Base-by-base conservation (phyloP, 2,329 filamentous ascomycete genomes). In the Herpotrichia juniperi region DNA sequence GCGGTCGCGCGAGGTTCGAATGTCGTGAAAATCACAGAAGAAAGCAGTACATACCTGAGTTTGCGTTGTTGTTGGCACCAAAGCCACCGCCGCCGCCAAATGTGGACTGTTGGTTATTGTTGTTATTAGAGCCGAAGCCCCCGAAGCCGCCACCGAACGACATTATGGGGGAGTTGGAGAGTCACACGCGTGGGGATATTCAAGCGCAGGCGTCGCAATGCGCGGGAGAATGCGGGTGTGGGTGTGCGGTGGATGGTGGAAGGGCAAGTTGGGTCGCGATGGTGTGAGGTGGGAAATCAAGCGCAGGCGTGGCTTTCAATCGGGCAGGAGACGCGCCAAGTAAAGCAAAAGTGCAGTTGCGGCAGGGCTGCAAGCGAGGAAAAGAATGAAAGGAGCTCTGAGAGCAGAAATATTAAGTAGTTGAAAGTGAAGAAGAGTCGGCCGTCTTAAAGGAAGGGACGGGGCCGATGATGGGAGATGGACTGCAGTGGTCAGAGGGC, bases 21-120 rank as follows among this genome's bases (percentile, higher is more conserved):
- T 51, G 50, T 51, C 26, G 48, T 42, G 14, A 43, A 19, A 58
- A 55, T 40, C 11, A 39, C 56, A 61, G 46, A 51, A 49, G 57
- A 58, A 59, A 62, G 42, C 51, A 24, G 54, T 63, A 80, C 82
- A 70, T 84, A 87, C 85, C 83, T 74, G 79, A 68, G 57, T 68
- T 74, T 50, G 62, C 61, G 57, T 59, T 64, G 49, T 62, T 66
- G 43, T 59, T 73, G 40, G 74, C 62, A 22, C 77, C 77, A 66
- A 79, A 79, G 49, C 76, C 76, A 51, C 67, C 52, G 26, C 49
- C 53, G 42, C 68, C 28, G 51, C 73, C 76, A 65, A 71, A 71
- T 56, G 55, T 58, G 46, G 58, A 61, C 58, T 66, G 61, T 25
- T 40, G 26, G 49, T 73, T 71, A 54, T 68, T 68, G 54, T 67